Conservation (phyloP, 805 yeast genomes). For the Pichia exigua region DNA sequence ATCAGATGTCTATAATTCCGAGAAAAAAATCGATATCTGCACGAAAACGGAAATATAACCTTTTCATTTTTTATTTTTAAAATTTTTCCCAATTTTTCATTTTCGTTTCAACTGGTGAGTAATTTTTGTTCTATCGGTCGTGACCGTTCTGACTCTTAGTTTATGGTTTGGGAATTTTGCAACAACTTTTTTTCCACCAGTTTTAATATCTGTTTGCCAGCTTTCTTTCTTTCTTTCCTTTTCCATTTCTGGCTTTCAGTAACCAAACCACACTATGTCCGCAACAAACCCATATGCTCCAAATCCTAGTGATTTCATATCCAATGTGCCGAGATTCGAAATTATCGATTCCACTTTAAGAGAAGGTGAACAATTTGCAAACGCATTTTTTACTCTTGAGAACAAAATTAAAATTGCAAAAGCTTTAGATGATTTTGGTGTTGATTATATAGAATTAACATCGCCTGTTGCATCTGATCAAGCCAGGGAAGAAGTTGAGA, state of each 20-base stretch:
- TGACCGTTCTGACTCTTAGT: too few species aligned
- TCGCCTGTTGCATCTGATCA: constrained; percentile 56
- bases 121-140: too few species aligned
- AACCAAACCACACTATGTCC: not conserved
- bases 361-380: constrained; percentile 60
- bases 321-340: constrained; percentile 46
- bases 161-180: not conserved
- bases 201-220: not conserved
- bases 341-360: constrained; percentile 51
- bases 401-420: constrained; percentile 51
- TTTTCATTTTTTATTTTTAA: too few species aligned
- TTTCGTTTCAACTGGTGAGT: too few species aligned
- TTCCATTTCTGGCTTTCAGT: not conserved
- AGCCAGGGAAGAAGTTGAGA: constrained; percentile 49
- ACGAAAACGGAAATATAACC: too few species aligned
- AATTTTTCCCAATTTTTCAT: too few species aligned
- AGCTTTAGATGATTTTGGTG: constrained; percentile 55
- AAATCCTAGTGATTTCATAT: constrained; percentile 48
- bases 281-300: constrained; percentile 48
- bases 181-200: not conserved
- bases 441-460: constrained; percentile 52
- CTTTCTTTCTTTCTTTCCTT: not conserved
- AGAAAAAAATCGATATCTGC: too few species aligned
- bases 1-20: too few species aligned
- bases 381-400: constrained; percentile 51